Base-by-base conservation (phyloP, 1,284 basidiomycete genomes). In the Exobasidium cylindrosporum region DNA sequence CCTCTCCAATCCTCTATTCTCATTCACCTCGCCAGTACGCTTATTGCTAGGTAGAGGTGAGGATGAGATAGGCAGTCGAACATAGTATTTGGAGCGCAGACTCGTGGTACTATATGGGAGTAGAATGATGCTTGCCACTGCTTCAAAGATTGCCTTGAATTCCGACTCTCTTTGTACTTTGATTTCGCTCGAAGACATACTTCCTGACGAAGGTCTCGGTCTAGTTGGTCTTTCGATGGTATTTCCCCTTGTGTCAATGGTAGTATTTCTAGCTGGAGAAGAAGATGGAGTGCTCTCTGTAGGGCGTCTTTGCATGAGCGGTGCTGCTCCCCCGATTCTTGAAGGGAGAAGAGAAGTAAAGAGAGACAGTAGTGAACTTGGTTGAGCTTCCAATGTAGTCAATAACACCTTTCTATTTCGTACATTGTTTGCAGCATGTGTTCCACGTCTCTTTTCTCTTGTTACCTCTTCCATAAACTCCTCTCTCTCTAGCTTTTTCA, bases 291-390 rank as follows among this genome's bases (percentile, higher is more conserved):
- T 40, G 17, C 35, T 17, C 7, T 17, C 10, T 40, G 10, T 40
- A n/a, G n/a, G n/a, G 35, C 35, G 35, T 7, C 35, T 17, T 40
- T 24, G 7, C 29, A 21, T 50, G 10, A 10, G 47, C 23, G 47
- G 24, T 50, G 47, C 24, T 21, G 47, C 47, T 14, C 47, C 47
- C 7, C 47, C 47, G 47, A 50, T 50, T 7, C 24, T 26, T 24
- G 47, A 50, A 50, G 47, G 47, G 21, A 50, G 47, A 50, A 23
- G 10, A 23, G 47, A 50, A 7, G 21, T 7, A 23, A 50, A 23
- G 47, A 50, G 47, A 31, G 47, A 26, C 10, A 7, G 7, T 21
- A 50, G 47, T 7, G 47, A 10, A 23, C 24, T 26, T 14, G 47
- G 21, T 31, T 23, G 23, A 21, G 21, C 47, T 21, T 50, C 47